phyloP scores from a whole-genome alignment of 2,329 filamentous ascomycete species.

The Ampelomyces quisqualis region DNA sequence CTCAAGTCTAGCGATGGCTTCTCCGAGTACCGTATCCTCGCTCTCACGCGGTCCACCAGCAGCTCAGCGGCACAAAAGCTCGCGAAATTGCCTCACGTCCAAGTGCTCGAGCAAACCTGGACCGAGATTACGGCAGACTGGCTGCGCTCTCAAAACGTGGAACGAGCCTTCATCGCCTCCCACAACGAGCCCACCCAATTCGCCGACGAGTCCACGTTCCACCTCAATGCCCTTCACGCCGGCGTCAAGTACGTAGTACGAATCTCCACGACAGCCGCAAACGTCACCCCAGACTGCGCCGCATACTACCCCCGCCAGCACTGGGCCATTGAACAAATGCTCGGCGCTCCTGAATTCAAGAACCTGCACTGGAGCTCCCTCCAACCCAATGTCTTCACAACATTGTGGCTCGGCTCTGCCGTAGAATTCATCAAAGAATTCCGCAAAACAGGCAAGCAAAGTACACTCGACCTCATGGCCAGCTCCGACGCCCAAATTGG shows the following conservation, averaged over 20 bases:
- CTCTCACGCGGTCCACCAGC: conserved; percentile 13
- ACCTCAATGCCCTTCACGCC: conserved; percentile 10
- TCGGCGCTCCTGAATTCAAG: conserved; percentile 8
- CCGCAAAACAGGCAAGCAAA: conserved; percentile 8
- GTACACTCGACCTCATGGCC: conserved; percentile 4
- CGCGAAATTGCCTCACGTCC: conserved; percentile 13
- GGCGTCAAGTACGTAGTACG: conserved; percentile 20
- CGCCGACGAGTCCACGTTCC: conserved; percentile 21
- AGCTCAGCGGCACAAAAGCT: conserved; percentile 10
- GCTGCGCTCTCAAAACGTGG: conserved; percentile 11
- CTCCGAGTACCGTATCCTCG: conserved; percentile 15
- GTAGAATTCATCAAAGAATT: conserved; percentile 9
- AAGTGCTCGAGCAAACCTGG: conserved; percentile 15
- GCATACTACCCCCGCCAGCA: conserved; percentile 19
- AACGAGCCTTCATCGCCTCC: conserved; percentile 17
- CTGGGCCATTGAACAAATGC: conserved; percentile 20
- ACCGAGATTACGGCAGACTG: conserved; percentile 14
- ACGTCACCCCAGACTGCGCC: conserved; percentile 10
- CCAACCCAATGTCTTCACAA: conserved; percentile 16
- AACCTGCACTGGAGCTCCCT: conserved; percentile 16
- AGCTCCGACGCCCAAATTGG: conserved; percentile 5
- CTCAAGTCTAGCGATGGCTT: conserved; percentile 6
- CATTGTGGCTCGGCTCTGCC: conserved; percentile 2
- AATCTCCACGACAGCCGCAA: conserved; percentile 17
- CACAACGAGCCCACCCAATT: conserved; percentile 22